A percentile compares a stretch with the other conserved stretches of the same genome.
phyloP scores from a whole-genome alignment of 2,329 filamentous ascomycete genomes.

The Colletotrichum karsti region DNA sequence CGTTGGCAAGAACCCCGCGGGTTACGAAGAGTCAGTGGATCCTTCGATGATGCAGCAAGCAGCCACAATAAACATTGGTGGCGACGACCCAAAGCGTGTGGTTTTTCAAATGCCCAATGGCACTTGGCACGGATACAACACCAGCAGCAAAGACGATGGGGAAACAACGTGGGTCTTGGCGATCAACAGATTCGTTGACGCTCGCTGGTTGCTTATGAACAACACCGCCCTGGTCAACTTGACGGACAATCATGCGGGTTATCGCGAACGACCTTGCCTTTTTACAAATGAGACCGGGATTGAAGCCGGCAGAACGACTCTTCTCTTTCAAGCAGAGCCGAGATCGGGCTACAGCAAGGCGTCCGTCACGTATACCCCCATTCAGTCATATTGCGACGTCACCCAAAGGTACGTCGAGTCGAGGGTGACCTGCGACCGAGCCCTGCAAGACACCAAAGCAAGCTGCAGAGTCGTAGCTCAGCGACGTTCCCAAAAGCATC shows the following conservation, averaged over 20 bases:
- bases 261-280: neutral
- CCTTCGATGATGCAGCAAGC: neutral
- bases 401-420: neutral
- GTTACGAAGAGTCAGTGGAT: neutral
- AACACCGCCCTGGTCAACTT: neutral
- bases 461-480: neutral
- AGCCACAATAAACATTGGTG: neutral
- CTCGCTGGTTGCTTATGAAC: neutral
- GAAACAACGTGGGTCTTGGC: neutral
- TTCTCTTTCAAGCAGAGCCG: neutral
- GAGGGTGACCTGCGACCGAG: neutral
- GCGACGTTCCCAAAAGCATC: neutral
- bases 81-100: neutral
- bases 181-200: neutral
- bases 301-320: neutral
- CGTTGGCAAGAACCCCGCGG: neutral
- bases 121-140: neutral
- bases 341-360: neutral
- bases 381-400: no score
- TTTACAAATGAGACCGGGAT: neutral
- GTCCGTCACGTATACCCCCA: no score
- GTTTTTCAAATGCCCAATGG: neutral
- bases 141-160: neutral
- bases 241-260: neutral
- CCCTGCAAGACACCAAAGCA: neutral